Base-by-base conservation (phyloP, 441 rosid genomes). In the Populus tomentosa region DNA sequence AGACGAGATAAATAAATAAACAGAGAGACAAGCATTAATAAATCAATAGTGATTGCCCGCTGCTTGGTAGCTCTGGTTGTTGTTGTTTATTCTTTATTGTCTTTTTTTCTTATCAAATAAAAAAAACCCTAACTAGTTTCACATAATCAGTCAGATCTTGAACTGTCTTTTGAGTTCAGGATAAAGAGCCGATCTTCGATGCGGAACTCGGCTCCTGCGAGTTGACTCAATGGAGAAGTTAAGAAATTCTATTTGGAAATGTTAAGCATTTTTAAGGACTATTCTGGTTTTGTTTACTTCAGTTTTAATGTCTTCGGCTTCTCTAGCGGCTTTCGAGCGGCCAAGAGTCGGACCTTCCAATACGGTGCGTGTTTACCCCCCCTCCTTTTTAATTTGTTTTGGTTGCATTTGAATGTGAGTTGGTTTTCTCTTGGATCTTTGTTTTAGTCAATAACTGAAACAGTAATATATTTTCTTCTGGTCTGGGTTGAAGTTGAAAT, bases 301-400 rank as follows among this genome's bases (percentile, higher is more conserved):
- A 46, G 11, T 61, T 32, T 82, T 81, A 81, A 82, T 85, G 88
- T 92, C 92, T 98, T 91, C 97, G 82, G 90, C 89, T 89, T 83
- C 97, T 80, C 76, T 91, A 84, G 93, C 94, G 75, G 90, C 93
- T 85, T 83, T 94, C 83, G 99, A 96, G 87, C 97, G 97, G 79
- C 93, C 94, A 2, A 89, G 97, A 79, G 83, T 68, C 50, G 89
- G 89, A 65, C 81, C 89, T 78, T 87, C 97, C 6, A 96, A 94
- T 83, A 88, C 97, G 99, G 99, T 96, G 86, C 67, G 74, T 2
- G 16, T 56, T 75, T 10, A n/a, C 30, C 56, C 53, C 6, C 4
- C 18, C 40, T 7, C 33, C 23, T 35, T 64, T 46, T 7, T 4
- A 18, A 5, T 7, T 8, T 7, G 20, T 23, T 18, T 30, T 26